Base-by-base conservation (phyloP, 2,329 filamentous ascomycete genomes). In the Cyphellophora attinorum region DNA sequence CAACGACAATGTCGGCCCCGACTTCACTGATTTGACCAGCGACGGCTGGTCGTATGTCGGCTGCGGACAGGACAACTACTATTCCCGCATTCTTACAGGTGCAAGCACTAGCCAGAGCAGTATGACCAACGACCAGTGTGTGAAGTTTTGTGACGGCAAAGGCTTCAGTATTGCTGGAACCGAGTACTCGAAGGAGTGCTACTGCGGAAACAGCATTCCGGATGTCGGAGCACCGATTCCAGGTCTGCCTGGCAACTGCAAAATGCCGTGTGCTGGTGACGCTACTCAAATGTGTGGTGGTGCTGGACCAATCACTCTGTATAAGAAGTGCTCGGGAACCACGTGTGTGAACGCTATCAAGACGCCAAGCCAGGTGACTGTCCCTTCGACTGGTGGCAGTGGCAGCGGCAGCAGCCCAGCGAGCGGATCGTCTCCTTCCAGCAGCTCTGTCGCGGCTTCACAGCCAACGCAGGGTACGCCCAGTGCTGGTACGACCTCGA, bases 11-110 rank as follows among this genome's bases (percentile, higher is more conserved):
- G 36, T 38, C 11, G 51, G 51, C 2, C 51, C 51, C 17, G 55
- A 57, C 40, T 65, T 60, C 42, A 58, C 55, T 13, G 57, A 68
- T 33, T 53, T 67, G 16, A 66, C 64, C 3, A 59, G 68, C 29
- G 60, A 61, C 34, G 62, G 66, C 29, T 83, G 76, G 63, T 59
- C 61, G 28, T 68, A 74, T 44, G 52, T 70, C n/a, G 79, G 79
- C 36, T 84, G 79, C 59, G 79, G 70, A 48, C 52, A 51, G 5
- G 67, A 70, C 45, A 49, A 54, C 23, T 48, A 58, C 37, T 45
- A 44, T 38, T 42, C 42, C 27, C 63, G 64, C 33, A 61, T 62
- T 11, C 42, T 56, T 17, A 43, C 44, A n/a, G 49, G 40, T 18
- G 41, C 44, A 16, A 49, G 33, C 39, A 39, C 43, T 33, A 41